Conservation (phyloP, 371 early-diverging fungal genomes). For the Parasitella parasitica region DNA sequence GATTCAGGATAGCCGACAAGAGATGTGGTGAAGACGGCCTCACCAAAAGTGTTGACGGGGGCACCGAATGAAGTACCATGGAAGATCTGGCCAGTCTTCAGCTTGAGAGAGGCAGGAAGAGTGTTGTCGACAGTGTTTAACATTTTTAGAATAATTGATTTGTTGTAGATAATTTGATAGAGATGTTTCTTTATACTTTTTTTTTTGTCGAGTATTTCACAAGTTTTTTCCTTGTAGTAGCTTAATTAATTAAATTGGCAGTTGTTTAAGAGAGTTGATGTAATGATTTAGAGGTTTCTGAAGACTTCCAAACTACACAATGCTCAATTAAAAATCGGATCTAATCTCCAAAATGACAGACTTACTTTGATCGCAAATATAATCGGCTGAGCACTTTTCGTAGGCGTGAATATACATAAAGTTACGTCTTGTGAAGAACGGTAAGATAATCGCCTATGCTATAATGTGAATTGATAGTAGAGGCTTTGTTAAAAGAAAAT, state of each 20-base stretch:
- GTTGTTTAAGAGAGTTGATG: constrained; percentile 3
- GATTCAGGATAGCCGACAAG: constrained; percentile 96
- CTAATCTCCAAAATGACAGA: background rate
- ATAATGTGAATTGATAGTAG: background rate
- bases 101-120: constrained; percentile 65
- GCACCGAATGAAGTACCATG: constrained; percentile 81
- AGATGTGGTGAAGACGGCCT: constrained; percentile 90
- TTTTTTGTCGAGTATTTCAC: constrained; percentile 9
- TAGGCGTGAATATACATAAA: constrained; percentile 82
- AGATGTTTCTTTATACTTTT: constrained; percentile 12
- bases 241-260: background rate
- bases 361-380: constrained; percentile 80
- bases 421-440: constrained; percentile 18
- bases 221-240: background rate
- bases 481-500: constrained; percentile 10
- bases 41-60: constrained; percentile 56
- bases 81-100: constrained; percentile 76
- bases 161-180: constrained; percentile 12
- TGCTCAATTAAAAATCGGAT: background rate
- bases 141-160: constrained; percentile 8
- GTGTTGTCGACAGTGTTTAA: constrained; percentile 42
- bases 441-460: constrained; percentile 6
- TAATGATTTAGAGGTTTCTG: constrained; percentile 32
- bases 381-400: constrained; percentile 82
- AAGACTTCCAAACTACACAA: constrained; percentile 58